Evolutionary conservation across 23 red algal species (phyloP).

Genomic region (Chondrus crispus): DNA sequence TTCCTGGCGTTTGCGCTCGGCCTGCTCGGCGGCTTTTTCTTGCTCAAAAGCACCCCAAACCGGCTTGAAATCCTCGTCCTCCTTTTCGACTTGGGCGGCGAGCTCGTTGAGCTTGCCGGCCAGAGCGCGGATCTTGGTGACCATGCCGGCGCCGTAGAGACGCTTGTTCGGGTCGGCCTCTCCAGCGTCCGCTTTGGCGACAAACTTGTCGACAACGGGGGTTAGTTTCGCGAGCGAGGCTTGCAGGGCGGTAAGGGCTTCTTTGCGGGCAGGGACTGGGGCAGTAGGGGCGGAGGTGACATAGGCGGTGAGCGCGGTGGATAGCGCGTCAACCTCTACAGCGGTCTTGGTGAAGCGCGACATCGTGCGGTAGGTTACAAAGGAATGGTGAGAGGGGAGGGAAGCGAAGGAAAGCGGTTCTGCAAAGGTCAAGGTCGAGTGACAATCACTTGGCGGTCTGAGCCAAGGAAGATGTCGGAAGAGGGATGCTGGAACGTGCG

Average conservation of each 20-base stretch:
- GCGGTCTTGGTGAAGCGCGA: constrained; percentile 25
- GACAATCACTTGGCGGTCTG: too few species aligned
- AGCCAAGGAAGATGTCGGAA: too few species aligned
- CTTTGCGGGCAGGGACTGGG: constrained; percentile 13
- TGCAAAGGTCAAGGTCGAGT: too few species aligned
- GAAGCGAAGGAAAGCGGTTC: too few species aligned
- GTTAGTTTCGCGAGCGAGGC: background rate
- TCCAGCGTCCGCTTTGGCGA: constrained; percentile 47
- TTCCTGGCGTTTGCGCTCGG: constrained; percentile 17
- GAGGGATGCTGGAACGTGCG: too few species aligned
- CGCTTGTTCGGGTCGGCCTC: constrained; percentile 60
- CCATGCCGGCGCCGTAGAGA: constrained; percentile 50
- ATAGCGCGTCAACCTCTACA: background rate
- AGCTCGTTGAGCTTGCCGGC: background rate
- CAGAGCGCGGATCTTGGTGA: constrained; percentile 22
- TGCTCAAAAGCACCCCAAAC: constrained; percentile 26
- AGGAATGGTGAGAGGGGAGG: too few species aligned
- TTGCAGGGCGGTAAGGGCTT: background rate
- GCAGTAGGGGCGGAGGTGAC: background rate
- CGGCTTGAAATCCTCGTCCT: background rate
- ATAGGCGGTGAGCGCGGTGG: background rate
- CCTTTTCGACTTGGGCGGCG: background rate
- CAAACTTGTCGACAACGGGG: constrained; percentile 52
- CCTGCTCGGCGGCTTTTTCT: background rate
- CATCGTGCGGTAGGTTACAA: too few species aligned